Conservation (phyloP, 2,329 filamentous ascomycete species). For the Zymoseptoria brevis region DNA sequence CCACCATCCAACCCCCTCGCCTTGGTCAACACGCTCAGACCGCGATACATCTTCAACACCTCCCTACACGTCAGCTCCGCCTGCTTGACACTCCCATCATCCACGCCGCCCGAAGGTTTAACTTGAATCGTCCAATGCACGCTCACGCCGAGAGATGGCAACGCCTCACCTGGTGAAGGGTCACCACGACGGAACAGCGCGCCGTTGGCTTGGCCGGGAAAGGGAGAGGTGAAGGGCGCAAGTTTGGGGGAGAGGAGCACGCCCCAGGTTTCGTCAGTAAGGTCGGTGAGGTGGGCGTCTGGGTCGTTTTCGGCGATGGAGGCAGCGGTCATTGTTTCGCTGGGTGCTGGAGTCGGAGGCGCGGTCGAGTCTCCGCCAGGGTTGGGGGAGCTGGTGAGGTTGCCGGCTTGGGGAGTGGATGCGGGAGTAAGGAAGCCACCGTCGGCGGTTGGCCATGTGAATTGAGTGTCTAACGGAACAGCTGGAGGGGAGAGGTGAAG, state of each 20-base stretch:
- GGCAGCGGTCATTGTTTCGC: conserved; percentile 33
- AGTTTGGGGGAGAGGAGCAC: conserved; percentile 48
- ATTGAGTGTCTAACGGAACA: neutral
- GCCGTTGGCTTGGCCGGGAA: conserved; percentile 34
- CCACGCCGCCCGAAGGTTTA: conserved; percentile 30
- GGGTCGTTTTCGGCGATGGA: conserved; percentile 44
- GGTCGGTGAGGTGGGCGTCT: conserved; percentile 63
- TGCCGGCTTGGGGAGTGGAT: conserved; percentile 49
- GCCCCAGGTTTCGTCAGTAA: conserved; percentile 69
- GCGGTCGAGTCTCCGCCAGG: conserved; percentile 17
- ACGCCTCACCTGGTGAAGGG: conserved; percentile 1
- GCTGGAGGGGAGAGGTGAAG: conserved; percentile 16
- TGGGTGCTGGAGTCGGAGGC: conserved; percentile 39
- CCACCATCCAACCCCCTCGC: conserved; percentile 54
- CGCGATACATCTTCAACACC: conserved; percentile 61
- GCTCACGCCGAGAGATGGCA: conserved; percentile 34
- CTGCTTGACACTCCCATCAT: conserved; percentile 28
- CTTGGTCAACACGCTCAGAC: conserved; percentile 60
- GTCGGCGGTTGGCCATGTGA: conserved; percentile 14
- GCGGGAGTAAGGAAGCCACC: conserved; percentile 51
- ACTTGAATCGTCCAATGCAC: conserved; percentile 41
- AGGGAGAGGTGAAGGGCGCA: conserved; percentile 30
- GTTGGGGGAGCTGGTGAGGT: conserved; percentile 25
- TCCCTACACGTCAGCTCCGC: conserved; percentile 60
- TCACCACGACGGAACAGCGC: conserved; percentile 36